Conservation (phyloP, 371 early-diverging fungal genomes). For the Mucor sp. region DNA sequence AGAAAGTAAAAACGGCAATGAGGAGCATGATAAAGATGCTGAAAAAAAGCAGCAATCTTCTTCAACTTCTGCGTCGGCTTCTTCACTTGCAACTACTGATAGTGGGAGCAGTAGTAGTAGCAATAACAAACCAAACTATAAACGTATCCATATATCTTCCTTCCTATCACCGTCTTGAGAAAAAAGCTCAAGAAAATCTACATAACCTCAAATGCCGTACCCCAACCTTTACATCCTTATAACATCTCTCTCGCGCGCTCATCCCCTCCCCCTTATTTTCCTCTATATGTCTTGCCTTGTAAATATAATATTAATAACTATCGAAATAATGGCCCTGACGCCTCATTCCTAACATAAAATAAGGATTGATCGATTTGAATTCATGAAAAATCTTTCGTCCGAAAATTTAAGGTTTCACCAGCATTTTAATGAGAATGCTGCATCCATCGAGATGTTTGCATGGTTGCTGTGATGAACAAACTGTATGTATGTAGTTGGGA, state of each 20-base stretch:
- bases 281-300: neutral
- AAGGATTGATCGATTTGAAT: neutral
- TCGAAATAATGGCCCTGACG: neutral
- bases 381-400: neutral
- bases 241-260: neutral
- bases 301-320: neutral
- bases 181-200: neutral
- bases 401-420: neutral
- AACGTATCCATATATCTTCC: conserved; percentile 26
- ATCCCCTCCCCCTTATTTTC: neutral
- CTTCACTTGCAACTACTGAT: neutral
- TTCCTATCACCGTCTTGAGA: conserved; percentile 12
- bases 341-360: neutral
- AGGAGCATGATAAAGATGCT: neutral
- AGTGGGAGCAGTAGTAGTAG: neutral
- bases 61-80: neutral
- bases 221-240: neutral
- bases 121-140: conserved; percentile 10
- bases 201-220: neutral
- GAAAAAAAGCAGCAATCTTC: neutral
- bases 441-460: neutral
- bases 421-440: neutral
- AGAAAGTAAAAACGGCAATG: neutral
- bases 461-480: neutral
- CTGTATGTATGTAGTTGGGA: too few species aligned